These are phyloP conservation scores for Dacryopinax spathularia DNA, from an alignment of 768 basidiomycete species.

Conservation along the genomic window DNA sequence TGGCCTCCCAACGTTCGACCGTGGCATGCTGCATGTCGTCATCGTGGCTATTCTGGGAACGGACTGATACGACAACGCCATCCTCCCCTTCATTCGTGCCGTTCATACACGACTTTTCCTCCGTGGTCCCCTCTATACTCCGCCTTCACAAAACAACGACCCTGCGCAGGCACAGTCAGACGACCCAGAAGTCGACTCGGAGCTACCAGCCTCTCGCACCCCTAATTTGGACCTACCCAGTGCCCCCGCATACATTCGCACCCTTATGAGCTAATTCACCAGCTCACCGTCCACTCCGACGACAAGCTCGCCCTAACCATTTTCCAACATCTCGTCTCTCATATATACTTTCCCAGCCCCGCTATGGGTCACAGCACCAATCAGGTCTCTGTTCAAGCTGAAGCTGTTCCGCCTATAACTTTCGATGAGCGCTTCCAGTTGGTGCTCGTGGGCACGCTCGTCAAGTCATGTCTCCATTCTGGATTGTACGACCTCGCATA, in stretches of 20 bases:
- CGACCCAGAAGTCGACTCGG: background rate
- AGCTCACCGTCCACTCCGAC: background rate
- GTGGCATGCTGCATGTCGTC: background rate
- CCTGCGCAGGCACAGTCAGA: background rate
- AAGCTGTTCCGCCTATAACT: background rate
- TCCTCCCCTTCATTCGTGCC: background rate
- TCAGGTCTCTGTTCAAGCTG: background rate
- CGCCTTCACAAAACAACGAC: background rate
- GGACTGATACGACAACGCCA: background rate
- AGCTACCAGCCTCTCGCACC: background rate
- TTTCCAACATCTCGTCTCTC: background rate
- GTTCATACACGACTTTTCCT: background rate
- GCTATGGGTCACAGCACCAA: background rate
- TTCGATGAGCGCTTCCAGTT: background rate
- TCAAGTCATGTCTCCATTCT: background rate
- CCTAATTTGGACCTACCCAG: background rate
- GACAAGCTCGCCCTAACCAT: background rate
- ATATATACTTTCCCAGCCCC: background rate
- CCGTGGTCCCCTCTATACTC: background rate
- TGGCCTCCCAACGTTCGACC: background rate
- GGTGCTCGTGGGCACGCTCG: background rate
- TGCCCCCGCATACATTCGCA: background rate
- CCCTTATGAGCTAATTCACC: background rate
- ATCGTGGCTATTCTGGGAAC: background rate
- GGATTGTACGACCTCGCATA: background rate